Base-by-base conservation (phyloP, 495 filamentous ascomycete genomes). In the Articulospora tetracladia region DNA sequence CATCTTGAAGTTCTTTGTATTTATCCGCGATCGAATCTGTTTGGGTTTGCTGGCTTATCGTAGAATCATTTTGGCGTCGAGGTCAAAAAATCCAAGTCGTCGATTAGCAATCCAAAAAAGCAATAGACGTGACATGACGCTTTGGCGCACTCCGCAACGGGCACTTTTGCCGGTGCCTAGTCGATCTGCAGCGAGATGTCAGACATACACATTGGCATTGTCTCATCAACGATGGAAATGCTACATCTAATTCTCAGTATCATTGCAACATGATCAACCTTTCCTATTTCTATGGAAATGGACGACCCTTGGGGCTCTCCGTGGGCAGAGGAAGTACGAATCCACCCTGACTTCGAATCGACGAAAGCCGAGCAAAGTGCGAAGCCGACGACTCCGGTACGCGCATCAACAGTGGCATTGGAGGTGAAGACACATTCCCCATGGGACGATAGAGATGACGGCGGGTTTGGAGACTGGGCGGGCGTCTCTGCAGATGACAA, bases 261-360 rank as follows among this genome's bases (percentile, higher is more conserved):
- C 24, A 57, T 59, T 61, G 56, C 59, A 68, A 63, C 58, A 68
- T 68, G 66, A 68, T 57, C 59, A 55, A 17, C 25, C 30, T n/a
- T 60, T 34, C 32, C 48, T 41, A 57, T 57, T 49, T 53, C 49
- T 63, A 65, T 58, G 70, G 74, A 61, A 56, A 83, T 83, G 79
- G 79, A 83, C 72, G 79, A 81, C 79, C 78, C 79, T 66, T 83
- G 79, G 79, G 76, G 78, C 69, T 79, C 77, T 36, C 77, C 79
- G 34, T 81, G 78, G 79, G 72, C 73, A 39, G 74, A 73, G 46
- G 44, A 44, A 23, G 56, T 57, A 60, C 36, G n/a, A 23, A 19
- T 34, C 36, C 60, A 56, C 23, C 57, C 60, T 24, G 17, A 53
- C 32, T 49, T 30, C 8, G 28, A 51, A 39, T 17, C 34, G 20